Evolutionary conservation across 345 rosid species (phyloP).

Genomic region (Arabidopsis thaliana): TAIR10.1 NC_003076.8:10321501-10322000

Average conservation of each 20-base stretch:
- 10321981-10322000: slow-evolving; percentile 3
- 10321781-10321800: slow-evolving; percentile 93
- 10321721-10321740: slow-evolving; percentile 87
- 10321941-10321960: slow-evolving; percentile 9
- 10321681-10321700: slow-evolving; percentile 89
- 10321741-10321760: slow-evolving; percentile 69
- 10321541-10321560: slow-evolving; percentile 69
- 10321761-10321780: slow-evolving; percentile 83
- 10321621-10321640: slow-evolving; percentile 70
- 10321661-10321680: slow-evolving; percentile 81
- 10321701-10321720: slow-evolving; percentile 95
- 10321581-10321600: slow-evolving; percentile 80
- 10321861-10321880: slow-evolving; percentile 7
- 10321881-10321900: not conserved
- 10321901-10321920: not conserved
- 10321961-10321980: slow-evolving; percentile 12
- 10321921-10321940: slow-evolving; percentile 7
- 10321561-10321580: slow-evolving; percentile 73
- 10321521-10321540: slow-evolving; percentile 73
- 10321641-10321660: slow-evolving; percentile 69
- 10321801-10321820: too few species aligned
- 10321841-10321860: not conserved
- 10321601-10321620: slow-evolving; percentile 85
- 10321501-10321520: slow-evolving; percentile 47
- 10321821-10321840: not conserved